Conservation (phyloP, 1,284 basidiomycete species). For the Ustilago bromivora region DNA sequence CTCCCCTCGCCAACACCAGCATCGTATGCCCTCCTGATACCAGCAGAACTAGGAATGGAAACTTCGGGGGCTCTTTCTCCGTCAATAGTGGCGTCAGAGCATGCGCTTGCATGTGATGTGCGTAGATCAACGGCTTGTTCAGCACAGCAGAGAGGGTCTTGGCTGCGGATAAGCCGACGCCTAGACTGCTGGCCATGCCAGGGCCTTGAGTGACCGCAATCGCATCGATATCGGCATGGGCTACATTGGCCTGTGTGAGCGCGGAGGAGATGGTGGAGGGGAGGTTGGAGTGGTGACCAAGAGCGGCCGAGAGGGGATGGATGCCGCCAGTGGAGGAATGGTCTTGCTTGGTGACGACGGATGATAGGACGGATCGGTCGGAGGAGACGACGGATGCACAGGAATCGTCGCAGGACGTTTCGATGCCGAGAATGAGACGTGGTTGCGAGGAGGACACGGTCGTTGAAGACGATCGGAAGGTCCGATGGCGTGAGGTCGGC, state of each 20-base stretch:
- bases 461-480: conserved; percentile 1
- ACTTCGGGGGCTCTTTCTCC: conserved; percentile 44
- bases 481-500: neutral
- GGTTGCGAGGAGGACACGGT: neutral
- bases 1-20: conserved; percentile 57
- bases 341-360: conserved; percentile 62
- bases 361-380: conserved; percentile 55
- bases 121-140: conserved; percentile 59
- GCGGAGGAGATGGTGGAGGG: conserved; percentile 54
- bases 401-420: conserved; percentile 68
- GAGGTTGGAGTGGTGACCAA: conserved; percentile 56
- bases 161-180: conserved; percentile 57
- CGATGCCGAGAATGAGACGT: conserved; percentile 61
- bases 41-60: conserved; percentile 66
- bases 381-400: conserved; percentile 62
- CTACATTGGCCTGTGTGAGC: conserved; percentile 34
- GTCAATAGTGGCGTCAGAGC: conserved; percentile 40
- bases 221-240: conserved; percentile 52
- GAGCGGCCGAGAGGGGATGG: conserved; percentile 60
- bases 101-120: conserved; percentile 67
- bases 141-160: conserved; percentile 60
- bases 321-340: conserved; percentile 63
- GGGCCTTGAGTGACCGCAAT: conserved; percentile 68
- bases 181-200: conserved; percentile 64
- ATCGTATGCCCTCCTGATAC: conserved; percentile 67